Percentiles rank a stretch among this genome's conserved stretches.
Evolutionary conservation across 2,329 filamentous ascomycete species (phyloP).

Genomic region (Claviceps pusilla): DNA sequence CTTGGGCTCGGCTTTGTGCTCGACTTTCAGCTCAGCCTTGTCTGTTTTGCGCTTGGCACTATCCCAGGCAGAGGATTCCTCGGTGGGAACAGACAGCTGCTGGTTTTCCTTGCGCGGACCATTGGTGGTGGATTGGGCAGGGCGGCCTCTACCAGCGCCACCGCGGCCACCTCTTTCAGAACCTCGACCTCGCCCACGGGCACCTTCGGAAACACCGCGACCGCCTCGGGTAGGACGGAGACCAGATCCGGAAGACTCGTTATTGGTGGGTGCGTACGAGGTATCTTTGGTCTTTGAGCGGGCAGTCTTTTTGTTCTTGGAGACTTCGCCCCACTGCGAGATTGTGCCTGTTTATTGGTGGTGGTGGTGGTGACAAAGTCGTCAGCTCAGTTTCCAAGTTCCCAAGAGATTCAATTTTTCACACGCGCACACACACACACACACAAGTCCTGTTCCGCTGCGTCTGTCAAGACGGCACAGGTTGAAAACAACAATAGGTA

Average conservation of each 20-base stretch:
- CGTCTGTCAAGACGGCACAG: background rate
- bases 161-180: conserved; percentile 47
- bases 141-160: conserved; percentile 42
- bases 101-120: conserved; percentile 42
- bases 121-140: conserved; percentile 42
- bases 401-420: background rate
- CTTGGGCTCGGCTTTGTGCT: conserved; percentile 17
- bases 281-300: conserved; percentile 58
- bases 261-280: conserved; percentile 33
- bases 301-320: conserved; percentile 63
- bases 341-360: conserved; percentile 44
- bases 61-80: conserved; percentile 45
- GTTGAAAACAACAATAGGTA: background rate
- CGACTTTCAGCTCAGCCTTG: conserved; percentile 19
- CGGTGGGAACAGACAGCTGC: conserved; percentile 50
- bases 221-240: conserved; percentile 42
- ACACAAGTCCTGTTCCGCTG: background rate
- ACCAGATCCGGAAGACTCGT: conserved; percentile 29
- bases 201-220: conserved; percentile 45
- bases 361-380: background rate
- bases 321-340: conserved; percentile 73
- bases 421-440: background rate
- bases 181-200: conserved; percentile 46
- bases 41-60: conserved; percentile 23
- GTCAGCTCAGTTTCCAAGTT: conserved; percentile 6